Evolutionary conservation across 495 filamentous ascomycete genomes (phyloP), one percentile per base, ranked within the genome.

Genomic region (Podospora anserina): DNA sequence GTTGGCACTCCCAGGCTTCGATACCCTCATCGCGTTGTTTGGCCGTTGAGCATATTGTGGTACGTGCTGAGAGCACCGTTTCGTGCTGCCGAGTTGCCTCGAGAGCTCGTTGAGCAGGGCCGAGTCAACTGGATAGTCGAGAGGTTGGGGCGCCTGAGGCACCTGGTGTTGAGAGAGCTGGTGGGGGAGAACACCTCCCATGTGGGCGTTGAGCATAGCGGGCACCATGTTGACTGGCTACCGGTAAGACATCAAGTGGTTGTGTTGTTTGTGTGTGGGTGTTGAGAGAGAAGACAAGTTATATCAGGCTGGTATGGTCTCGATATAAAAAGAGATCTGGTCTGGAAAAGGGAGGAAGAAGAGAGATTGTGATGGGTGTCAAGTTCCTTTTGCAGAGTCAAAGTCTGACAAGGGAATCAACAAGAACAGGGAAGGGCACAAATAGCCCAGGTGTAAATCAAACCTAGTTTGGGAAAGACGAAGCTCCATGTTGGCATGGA

Each of bases 1-100:
- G 76, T 84, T 88, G 62, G 88, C 87, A 78, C 89, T 91, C 30
- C 81, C 84, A 5, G 89, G 87, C 77, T 93, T 92, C 63, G 82
- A 81, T 63, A 92, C 81, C 69, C 89, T 83, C 75, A 86, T 83
- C 68, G 81, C 74, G 23, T 75, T 77, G 20, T 75, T 72, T 23
- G 68, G 68, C 66, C 79, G 79, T 49, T 49, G 39, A 49, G 39
- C 39, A 49, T 49, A 49, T 67, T 82, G 83, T 68, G 82, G 83
- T 61, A 75, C 75, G 68, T 70, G 75, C 65, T 79, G 79, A 44
- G 82, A 82, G 65, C 77, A 74, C 58, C 81, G 75, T n/a, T 78
- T 77, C 30, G 78, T 73, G 58, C 78, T 76, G 65, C 74, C 75
- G 28, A 81, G 76, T 30, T 83, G 79, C 34, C 72, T 73, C 44